Percentiles rank a stretch among this genome's conserved stretches.
phyloP scores from a whole-genome alignment of 805 yeast species.

The Candida ulmi region DNA sequence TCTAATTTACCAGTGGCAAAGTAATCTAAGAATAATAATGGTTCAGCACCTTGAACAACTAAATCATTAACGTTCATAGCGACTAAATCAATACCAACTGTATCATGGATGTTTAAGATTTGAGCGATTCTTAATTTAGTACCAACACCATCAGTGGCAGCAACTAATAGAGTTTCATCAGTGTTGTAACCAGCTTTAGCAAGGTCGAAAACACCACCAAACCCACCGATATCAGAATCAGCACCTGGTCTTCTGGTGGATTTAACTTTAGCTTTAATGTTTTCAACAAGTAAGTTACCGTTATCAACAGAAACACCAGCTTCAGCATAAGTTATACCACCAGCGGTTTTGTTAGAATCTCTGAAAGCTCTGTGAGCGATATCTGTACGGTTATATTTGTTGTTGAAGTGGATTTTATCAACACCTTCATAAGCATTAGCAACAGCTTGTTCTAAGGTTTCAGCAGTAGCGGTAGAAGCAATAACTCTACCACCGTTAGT shows the following conservation, averaged over 20 bases:
- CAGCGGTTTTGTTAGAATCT: slow-evolving; percentile 28
- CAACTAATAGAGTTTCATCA: slow-evolving; percentile 77
- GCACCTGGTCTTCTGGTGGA: slow-evolving; percentile 95
- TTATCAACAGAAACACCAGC: slow-evolving; percentile 98
- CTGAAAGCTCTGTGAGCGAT: slow-evolving; percentile 96
- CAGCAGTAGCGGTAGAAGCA: slow-evolving; percentile 85
- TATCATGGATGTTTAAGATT: slow-evolving; percentile 78
- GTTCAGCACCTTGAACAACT: slow-evolving; percentile 99
- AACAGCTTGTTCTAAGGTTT: slow-evolving; percentile 73
- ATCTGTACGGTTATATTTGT: slow-evolving; percentile 82
- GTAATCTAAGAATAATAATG: slow-evolving; percentile 90
- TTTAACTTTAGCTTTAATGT: slow-evolving; percentile 84
- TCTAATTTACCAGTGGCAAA: slow-evolving; percentile 94
- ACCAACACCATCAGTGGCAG: slow-evolving; percentile 99
- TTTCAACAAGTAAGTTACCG: slow-evolving; percentile 86
- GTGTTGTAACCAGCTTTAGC: slow-evolving; percentile 79
- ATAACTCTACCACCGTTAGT: slow-evolving; percentile 97
- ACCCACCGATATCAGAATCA: slow-evolving; percentile 97
- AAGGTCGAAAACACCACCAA: slow-evolving; percentile 94
- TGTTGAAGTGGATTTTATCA: slow-evolving; percentile 61
- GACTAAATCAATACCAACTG: slow-evolving; percentile 98
- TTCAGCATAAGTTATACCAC: slow-evolving; percentile 77
- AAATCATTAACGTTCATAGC: slow-evolving; percentile 99
- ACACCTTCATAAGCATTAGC: slow-evolving; percentile 84
- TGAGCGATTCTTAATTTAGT: slow-evolving; percentile 95